phyloP scores from a whole-genome alignment of 345 rosid species.

The Cardiospermum halicacabum region DNA sequence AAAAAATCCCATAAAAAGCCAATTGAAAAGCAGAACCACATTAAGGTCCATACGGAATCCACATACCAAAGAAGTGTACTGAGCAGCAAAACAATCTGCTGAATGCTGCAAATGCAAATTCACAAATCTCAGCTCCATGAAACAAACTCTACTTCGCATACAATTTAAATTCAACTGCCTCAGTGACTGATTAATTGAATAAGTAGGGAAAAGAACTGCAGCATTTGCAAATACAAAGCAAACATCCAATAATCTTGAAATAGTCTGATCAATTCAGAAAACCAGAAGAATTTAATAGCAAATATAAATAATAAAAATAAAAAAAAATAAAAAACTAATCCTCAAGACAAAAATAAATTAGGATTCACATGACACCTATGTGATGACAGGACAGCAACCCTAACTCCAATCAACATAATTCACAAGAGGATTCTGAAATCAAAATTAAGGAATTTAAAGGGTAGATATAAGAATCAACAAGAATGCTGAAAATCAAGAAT shows the following conservation, averaged over 20 bases:
- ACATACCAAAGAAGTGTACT: slow-evolving; percentile 24
- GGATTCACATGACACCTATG: too few species aligned
- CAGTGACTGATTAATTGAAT: background rate
- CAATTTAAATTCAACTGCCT: background rate
- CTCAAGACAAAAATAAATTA: background rate
- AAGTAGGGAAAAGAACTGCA: background rate
- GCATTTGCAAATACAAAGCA: background rate
- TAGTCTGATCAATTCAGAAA: background rate
- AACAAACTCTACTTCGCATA: too few species aligned
- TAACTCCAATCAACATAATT: background rate
- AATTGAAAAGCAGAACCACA: background rate
- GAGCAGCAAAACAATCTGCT: slow-evolving; percentile 16
- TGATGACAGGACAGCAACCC: background rate
- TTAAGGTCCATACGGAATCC: background rate
- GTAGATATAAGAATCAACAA: background rate
- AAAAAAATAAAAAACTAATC: background rate
- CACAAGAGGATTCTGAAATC: background rate
- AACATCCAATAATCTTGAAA: background rate
- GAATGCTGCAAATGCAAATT: slow-evolving; percentile 17
- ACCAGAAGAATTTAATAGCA: background rate
- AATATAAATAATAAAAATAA: too few species aligned
- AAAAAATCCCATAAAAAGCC: background rate
- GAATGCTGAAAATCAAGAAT: background rate
- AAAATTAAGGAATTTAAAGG: background rate
- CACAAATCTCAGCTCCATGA: slow-evolving; percentile 12